Conservation (phyloP, 768 basidiomycete species). For the Naganishia vaughanmartiniae region DNA sequence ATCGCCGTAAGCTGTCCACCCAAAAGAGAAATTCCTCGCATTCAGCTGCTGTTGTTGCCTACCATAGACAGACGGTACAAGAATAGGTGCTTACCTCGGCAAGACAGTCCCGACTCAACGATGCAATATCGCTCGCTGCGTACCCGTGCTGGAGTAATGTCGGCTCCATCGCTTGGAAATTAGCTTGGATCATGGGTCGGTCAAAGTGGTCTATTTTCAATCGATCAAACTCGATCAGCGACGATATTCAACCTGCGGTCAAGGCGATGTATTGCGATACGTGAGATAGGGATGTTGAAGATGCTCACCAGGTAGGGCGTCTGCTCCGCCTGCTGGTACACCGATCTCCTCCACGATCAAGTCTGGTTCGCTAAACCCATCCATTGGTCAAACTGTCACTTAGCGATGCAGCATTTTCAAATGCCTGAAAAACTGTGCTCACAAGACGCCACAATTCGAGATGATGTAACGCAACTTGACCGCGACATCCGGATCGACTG, state of each 20-base stretch:
- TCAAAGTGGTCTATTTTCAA: slow-evolving; percentile 22
- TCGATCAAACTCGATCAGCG: neutral
- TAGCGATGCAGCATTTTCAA: neutral
- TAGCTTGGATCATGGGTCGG: slow-evolving; percentile 19
- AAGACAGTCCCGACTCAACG: slow-evolving; percentile 31
- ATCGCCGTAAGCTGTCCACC: slow-evolving; percentile 29
- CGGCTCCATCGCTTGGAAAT: slow-evolving; percentile 23
- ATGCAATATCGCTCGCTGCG: slow-evolving; percentile 21
- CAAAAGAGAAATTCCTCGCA: neutral
- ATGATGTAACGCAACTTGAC: slow-evolving; percentile 21
- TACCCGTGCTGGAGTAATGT: slow-evolving; percentile 30
- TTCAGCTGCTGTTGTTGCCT: too few relatives aligned
- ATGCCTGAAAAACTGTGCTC: neutral
- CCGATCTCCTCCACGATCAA: slow-evolving; percentile 31
- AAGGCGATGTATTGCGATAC: neutral
- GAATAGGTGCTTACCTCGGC: slow-evolving; percentile 34
- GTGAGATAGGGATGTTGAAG: neutral
- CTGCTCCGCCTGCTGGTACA: slow-evolving; percentile 20
- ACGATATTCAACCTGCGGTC: neutral
- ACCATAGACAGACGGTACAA: neutral
- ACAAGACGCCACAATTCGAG: slow-evolving; percentile 29
- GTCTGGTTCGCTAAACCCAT: slow-evolving; percentile 17
- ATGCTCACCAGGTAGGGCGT: slow-evolving; percentile 18
- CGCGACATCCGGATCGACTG: slow-evolving; percentile 30
- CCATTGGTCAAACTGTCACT: neutral